Evolutionary conservation across 331 rosid species (phyloP).

Genomic region (Pyrus hybrid): DNA sequence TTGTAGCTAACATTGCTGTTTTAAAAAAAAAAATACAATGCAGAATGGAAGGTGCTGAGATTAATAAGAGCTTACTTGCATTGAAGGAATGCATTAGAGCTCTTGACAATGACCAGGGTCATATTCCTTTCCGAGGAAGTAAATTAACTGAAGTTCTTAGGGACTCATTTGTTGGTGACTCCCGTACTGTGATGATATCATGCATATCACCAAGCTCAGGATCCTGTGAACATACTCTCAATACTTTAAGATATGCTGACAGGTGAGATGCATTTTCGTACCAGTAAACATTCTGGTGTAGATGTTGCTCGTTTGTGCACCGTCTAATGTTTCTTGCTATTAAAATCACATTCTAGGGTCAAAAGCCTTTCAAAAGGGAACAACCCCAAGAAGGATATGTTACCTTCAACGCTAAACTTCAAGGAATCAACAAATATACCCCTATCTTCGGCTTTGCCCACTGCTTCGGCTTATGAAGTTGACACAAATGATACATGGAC

Average conservation of each 20-base stretch:
- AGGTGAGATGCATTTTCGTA: slow-evolving; percentile 37
- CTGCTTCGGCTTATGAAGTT: slow-evolving; percentile 57
- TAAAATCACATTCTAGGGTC: slow-evolving; percentile 49
- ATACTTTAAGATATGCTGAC: slow-evolving; percentile 95
- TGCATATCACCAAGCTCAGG: slow-evolving; percentile 99
- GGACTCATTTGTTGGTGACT: slow-evolving; percentile 93
- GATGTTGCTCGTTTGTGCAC: not conserved
- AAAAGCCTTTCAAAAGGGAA: slow-evolving; percentile 91
- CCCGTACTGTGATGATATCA: slow-evolving; percentile 97
- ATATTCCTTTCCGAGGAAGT: slow-evolving; percentile 98
- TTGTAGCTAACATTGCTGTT: slow-evolving; percentile 7
- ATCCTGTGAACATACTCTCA: slow-evolving; percentile 95
- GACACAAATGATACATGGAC: slow-evolving; percentile 42
- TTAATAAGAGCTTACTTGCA: slow-evolving; percentile 98
- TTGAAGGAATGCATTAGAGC: slow-evolving; percentile 97
- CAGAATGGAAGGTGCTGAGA: slow-evolving; percentile 99
- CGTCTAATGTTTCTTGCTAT: slow-evolving; percentile 1
- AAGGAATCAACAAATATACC: slow-evolving; percentile 77
- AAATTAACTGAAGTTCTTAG: slow-evolving; percentile 96
- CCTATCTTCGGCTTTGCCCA: slow-evolving; percentile 49
- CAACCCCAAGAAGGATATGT: slow-evolving; percentile 70
- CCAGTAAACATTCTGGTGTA: slow-evolving; percentile 9
- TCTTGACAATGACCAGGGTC: slow-evolving; percentile 98
- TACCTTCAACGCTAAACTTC: slow-evolving; percentile 60
- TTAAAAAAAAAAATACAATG: slow-evolving; percentile 13